Evolutionary conservation across 495 filamentous ascomycete genomes (phyloP), one percentile per base, ranked within the genome.

Genomic region (Penicillium robsamsonii): DNA sequence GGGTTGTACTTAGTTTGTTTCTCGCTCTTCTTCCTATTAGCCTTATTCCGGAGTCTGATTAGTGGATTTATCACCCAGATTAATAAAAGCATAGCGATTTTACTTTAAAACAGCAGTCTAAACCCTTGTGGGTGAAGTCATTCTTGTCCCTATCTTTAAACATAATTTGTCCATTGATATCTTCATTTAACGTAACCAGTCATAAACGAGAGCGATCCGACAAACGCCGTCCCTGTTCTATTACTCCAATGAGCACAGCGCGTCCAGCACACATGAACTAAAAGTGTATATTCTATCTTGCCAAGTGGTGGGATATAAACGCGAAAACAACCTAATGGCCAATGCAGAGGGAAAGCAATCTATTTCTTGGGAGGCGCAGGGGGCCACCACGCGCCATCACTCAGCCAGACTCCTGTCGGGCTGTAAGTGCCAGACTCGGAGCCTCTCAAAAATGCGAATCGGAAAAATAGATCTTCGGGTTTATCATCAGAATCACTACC

Each of bases 391-490:
- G 72, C 68, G 30, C 88, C 85, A 58, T 88, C 78, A 9, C 57
- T 71, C 35, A 79, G 74, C 90, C 94, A 94, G 18, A 83, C 82
- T 1, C 91, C 93, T 1, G 92, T 88, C 60, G 83, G 86, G 5
- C 91, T 90, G 66, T 93, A 98, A 62, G 88, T 87, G 20, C 81
- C 87, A 45, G 79, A 79, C 17, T 76, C 66, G 38, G 84, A 85
- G 1, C 91, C 90, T 48, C 78, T 74, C 78, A 95, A 83, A 66
- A 85, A 92, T 7, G 81, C 88, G 74, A 96, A 96, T 7, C 92
- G 77, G 71, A 96, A 96, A 67, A 94, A 96, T 63, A 92, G 83
- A 53, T 72, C 73, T 50, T 78, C 64, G 69, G 84, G 65, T 60
- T 73, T 30, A 53, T 66, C 27, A 62, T 66, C 31, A 33, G 69